Evolutionary conservation across 2,329 filamentous ascomycete genomes (phyloP).

Genomic region (Raffaelea albimanens): DNA sequence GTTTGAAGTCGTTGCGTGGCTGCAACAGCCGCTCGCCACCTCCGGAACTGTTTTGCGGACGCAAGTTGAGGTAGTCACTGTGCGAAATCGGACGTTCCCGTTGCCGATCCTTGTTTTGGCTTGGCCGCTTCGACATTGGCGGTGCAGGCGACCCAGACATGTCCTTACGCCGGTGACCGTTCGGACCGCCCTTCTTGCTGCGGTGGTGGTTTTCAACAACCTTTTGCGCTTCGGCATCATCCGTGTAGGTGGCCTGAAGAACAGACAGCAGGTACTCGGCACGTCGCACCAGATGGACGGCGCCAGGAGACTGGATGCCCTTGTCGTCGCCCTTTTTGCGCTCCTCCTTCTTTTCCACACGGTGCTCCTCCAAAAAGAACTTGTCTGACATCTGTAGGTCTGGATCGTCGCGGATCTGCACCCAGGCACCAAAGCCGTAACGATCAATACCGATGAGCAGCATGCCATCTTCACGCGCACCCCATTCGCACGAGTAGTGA

Average conservation of each 20-base stretch:
- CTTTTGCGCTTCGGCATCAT: conserved; percentile 65
- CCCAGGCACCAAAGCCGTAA: conserved; percentile 94
- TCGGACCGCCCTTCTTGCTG: conserved; percentile 73
- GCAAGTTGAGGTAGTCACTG: conserved; percentile 15
- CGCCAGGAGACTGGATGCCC: conserved; percentile 85
- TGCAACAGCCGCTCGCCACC: conserved; percentile 33
- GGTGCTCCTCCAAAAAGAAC: conserved; percentile 92
- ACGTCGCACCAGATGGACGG: conserved; percentile 88
- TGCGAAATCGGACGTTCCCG: conserved; percentile 29
- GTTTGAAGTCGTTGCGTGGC: conserved; percentile 48
- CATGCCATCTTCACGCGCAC: conserved; percentile 92
- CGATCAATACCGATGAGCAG: conserved; percentile 85
- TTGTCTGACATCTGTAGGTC: conserved; percentile 83
- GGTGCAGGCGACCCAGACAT: conserved; percentile 58
- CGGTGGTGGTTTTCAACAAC: conserved; percentile 88
- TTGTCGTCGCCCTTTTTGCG: conserved; percentile 70
- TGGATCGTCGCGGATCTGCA: conserved; percentile 82
- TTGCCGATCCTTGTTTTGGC: conserved; percentile 37
- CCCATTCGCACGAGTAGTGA: conserved; percentile 87
- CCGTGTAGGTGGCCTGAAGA: conserved; percentile 73
- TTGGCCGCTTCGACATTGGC: conserved; percentile 35
- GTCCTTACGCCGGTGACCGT: conserved; percentile 50
- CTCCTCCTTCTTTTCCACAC: conserved; percentile 96
- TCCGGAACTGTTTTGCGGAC: conserved; percentile 9
- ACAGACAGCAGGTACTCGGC: conserved; percentile 96